Evolutionary conservation across 495 filamentous ascomycete species (phyloP).

Genomic region (Xylaria telfairii): DNA sequence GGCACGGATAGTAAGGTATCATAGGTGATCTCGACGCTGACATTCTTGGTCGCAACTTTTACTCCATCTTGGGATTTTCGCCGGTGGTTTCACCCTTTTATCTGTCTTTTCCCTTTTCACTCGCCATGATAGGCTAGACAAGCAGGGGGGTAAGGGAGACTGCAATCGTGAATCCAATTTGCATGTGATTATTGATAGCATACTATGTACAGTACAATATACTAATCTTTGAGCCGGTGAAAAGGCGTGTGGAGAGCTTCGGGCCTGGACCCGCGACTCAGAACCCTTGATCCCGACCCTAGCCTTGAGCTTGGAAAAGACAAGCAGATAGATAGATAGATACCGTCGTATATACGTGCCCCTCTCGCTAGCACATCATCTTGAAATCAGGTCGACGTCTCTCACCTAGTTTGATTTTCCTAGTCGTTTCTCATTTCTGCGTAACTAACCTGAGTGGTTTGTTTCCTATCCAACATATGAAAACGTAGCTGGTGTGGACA

Average conservation of each 20-base stretch:
- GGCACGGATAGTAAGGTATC: background rate
- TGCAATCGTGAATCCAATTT: background rate
- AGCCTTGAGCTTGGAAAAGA: background rate
- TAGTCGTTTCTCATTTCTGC: background rate
- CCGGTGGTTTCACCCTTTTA: background rate
- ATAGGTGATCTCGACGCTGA: background rate
- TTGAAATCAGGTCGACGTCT: background rate
- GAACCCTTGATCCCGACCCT: conserved; percentile 22
- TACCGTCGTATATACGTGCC: background rate
- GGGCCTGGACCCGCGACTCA: background rate
- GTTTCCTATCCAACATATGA: background rate
- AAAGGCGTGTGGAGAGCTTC: conserved; percentile 9
- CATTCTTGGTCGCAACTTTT: background rate
- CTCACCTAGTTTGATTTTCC: background rate
- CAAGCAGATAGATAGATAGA: conserved; percentile 6
- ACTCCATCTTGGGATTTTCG: background rate
- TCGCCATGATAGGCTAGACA: background rate
- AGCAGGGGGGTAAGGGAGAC: background rate
- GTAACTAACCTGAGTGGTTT: background rate
- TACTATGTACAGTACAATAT: background rate
- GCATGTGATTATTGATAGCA: conserved; percentile 1
- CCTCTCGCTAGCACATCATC: background rate
- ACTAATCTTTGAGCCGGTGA: background rate
- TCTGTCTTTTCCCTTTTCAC: background rate
- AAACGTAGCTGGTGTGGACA: background rate